Evolutionary conservation across 75 land plant species (phyloP), one percentile per base, ranked within the genome.

Genomic region (Pinus taeda): DNA sequence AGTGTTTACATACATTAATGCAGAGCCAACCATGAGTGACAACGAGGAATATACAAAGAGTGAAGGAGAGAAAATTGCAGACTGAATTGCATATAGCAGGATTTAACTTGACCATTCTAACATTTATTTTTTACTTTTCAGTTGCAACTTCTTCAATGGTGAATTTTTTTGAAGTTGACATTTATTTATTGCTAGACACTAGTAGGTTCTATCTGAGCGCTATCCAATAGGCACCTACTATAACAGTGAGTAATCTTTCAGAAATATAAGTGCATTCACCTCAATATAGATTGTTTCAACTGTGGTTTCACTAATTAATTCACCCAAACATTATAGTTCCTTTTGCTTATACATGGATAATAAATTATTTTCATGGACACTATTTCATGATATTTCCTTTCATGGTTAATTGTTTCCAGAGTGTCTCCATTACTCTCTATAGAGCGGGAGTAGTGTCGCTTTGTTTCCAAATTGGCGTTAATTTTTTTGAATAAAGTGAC

Each of bases 21-120:
- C 57, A 20, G 81, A 76, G 57, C 81, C 81, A 18, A 80, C 81
- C 13, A 29, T 82, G 20, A 81, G 82, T 36, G 82, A 81, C 55
- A 73, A 64, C 3, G 81, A 78, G 21, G 71, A 69, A 39, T 55
- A 14, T 42, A 37, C 53, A n/a, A 42, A 69, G 11, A 69, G 53
- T 20, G 71, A 21, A 18, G 71, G 49, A 69, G 18, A 6, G 7
- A 33, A 65, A 65, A 69, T 20, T 69, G 49, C 71, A 20, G 22
- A 24, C 17, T 55, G n/a, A 53, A 18, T 20, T 8, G 55, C 42
- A 20, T n/a, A 24, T 20, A 42, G 22, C 71, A 69, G 71, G 71
- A 42, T 39, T 69, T 42, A 20, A 69, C 53, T 69, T 69, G 55
- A 11, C 55, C 11, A 49, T 49, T 13, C 13, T 49, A 3, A 49